These are phyloP conservation scores for Microdochium trichocladiopsis DNA, from an alignment of 2,329 filamentous ascomycete genomes.

Conservation along the genomic window DNA sequence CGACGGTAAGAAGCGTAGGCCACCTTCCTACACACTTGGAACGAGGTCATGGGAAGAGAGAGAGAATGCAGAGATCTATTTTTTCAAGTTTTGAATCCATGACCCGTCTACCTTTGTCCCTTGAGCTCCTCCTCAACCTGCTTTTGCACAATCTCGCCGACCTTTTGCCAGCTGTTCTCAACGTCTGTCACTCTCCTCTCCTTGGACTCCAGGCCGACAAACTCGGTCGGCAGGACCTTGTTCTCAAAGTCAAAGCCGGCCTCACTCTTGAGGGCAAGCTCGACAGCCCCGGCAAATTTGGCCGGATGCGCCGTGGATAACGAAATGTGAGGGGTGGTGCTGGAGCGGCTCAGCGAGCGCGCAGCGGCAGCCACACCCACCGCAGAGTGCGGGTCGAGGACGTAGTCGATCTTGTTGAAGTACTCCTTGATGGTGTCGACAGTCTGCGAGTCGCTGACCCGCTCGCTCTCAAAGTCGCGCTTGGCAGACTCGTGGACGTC, in stretches of 20 bases:
- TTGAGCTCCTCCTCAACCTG: conserved; percentile 62
- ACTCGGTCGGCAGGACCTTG: conserved; percentile 74
- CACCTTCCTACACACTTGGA: too few relatives aligned
- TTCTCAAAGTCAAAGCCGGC: conserved; percentile 67
- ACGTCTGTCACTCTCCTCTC: conserved; percentile 68
- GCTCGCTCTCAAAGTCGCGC: conserved; percentile 74
- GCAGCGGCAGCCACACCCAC: conserved; percentile 75
- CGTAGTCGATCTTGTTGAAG: conserved; percentile 52
- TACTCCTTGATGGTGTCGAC: conserved; percentile 55
- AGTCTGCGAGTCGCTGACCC: conserved; percentile 60
- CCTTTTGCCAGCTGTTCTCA: conserved; percentile 64
- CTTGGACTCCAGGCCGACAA: conserved; percentile 69
- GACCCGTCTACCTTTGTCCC: not conserved
- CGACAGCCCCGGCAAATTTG: conserved; percentile 85
- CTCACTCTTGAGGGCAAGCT: conserved; percentile 65
- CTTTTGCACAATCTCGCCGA: conserved; percentile 67
- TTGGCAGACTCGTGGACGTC: conserved; percentile 66
- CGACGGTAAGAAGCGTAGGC: too few relatives aligned
- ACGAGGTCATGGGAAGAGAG: too few relatives aligned
- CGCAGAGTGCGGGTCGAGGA: conserved; percentile 89
- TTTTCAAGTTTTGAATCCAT: too few relatives aligned
- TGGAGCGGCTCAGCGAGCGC: conserved; percentile 54
- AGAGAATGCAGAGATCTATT: too few relatives aligned
- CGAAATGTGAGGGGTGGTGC: conserved; percentile 63
- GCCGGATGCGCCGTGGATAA: conserved; percentile 93